Evolutionary conservation across 352 stramenopile genomes (phyloP).

Genomic region (Phytophthora pistaciae): DNA sequence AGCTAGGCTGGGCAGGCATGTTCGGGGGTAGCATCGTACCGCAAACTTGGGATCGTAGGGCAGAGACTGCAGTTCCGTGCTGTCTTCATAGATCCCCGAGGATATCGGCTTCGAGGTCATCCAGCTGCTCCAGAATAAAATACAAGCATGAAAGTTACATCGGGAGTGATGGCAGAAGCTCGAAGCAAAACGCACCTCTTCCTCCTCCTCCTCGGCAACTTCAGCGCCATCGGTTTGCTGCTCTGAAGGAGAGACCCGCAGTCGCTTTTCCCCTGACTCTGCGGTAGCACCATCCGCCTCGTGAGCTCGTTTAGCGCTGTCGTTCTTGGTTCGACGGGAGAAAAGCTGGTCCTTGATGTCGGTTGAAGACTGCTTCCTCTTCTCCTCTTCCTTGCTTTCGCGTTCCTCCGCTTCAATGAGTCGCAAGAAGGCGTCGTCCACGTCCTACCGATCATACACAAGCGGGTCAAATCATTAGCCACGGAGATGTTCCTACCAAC

Average conservation of each 20-base stretch:
- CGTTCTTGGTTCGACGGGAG: slow-evolving; percentile 52
- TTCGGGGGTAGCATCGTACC: slow-evolving; percentile 2
- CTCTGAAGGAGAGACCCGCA: slow-evolving; percentile 18
- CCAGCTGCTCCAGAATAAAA: slow-evolving; percentile 46
- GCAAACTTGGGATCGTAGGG: neutral
- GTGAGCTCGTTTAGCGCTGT: slow-evolving; percentile 27
- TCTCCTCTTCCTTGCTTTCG: slow-evolving; percentile 63
- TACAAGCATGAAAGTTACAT: neutral
- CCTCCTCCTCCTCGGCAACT: slow-evolving; percentile 46
- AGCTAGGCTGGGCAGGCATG: slow-evolving; percentile 6
- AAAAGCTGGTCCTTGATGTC: slow-evolving; percentile 70
- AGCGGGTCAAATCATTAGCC: neutral
- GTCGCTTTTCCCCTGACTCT: slow-evolving; percentile 32
- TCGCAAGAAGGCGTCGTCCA: slow-evolving; percentile 79
- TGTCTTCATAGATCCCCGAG: slow-evolving; percentile 59
- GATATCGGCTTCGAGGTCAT: slow-evolving; percentile 83
- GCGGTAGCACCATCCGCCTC: slow-evolving; percentile 16
- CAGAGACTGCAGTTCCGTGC: neutral
- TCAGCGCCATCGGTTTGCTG: slow-evolving; percentile 25
- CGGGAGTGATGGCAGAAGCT: neutral
- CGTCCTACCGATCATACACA: slow-evolving; percentile 47
- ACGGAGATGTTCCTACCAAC: neutral
- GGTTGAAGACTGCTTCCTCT: slow-evolving; percentile 60
- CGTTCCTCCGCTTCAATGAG: slow-evolving; percentile 84
- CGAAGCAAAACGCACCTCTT: slow-evolving; percentile 40